Conservation (phyloP, 1,284 basidiomycete genomes). For the Tilletia walkeri region DNA sequence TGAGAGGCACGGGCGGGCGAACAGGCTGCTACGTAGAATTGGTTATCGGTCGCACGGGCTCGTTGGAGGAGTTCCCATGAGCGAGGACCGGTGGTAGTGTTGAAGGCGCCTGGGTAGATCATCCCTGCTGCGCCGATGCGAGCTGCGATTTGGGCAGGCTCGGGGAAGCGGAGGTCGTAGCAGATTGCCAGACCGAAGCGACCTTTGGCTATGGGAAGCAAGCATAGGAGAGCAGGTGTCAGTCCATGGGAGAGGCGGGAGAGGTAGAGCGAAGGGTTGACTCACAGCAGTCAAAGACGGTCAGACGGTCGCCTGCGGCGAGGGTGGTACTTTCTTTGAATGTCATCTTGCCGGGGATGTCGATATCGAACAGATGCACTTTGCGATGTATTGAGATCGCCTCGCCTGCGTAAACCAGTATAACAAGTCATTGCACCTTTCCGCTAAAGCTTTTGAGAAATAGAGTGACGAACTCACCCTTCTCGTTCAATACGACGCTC, state of each 20-base stretch:
- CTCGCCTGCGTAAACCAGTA: conserved; percentile 62
- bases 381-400: conserved; percentile 87
- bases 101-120: conserved; percentile 66
- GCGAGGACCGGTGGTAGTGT: conserved; percentile 81
- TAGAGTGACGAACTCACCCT: conserved; percentile 61
- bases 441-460: too few relatives aligned
- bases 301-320: conserved; percentile 73
- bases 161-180: conserved; percentile 78
- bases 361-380: conserved; percentile 95
- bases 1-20: conserved; percentile 84
- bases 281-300: conserved; percentile 82
- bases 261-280: not conserved
- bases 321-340: conserved; percentile 98
- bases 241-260: too few relatives aligned
- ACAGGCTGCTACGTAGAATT: conserved; percentile 91
- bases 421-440: too few relatives aligned
- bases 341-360: conserved; percentile 91
- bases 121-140: conserved; percentile 82
- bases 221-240: not conserved
- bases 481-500: conserved; percentile 71
- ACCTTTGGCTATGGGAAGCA: conserved; percentile 69
- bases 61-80: conserved; percentile 94
- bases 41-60: conserved; percentile 88
- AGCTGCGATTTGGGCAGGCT: conserved; percentile 86
- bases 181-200: conserved; percentile 87